A percentile compares a stretch with the other conserved stretches of the same genome.
Conservation (phyloP, 2,329 filamentous ascomycete genomes). For the Pseudogymnoascus sp. region DNA sequence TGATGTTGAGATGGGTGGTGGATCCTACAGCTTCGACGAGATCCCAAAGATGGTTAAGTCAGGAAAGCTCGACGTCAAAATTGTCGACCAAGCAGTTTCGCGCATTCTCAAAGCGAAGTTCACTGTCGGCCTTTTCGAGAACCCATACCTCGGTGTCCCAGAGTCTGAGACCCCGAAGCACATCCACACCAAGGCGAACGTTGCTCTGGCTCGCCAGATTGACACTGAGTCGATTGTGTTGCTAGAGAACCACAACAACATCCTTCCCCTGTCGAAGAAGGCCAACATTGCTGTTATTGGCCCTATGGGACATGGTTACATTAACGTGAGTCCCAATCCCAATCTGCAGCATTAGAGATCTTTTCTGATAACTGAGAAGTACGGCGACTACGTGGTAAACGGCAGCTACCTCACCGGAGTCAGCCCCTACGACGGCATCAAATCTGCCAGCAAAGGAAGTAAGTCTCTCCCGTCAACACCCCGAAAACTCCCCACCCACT, state of each 20-base stretch:
- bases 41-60: slow-evolving; percentile 57
- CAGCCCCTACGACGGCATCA: slow-evolving; percentile 62
- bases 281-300: slow-evolving; percentile 67
- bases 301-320: slow-evolving; percentile 63
- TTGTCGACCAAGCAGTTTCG: slow-evolving; percentile 59
- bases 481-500: neutral
- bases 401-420: slow-evolving; percentile 55
- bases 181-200: slow-evolving; percentile 61
- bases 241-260: slow-evolving; percentile 63
- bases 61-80: slow-evolving; percentile 49
- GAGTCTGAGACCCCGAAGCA: slow-evolving; percentile 46
- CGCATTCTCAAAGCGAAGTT: slow-evolving; percentile 62
- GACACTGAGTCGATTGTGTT: slow-evolving; percentile 74
- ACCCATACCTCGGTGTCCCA: slow-evolving; percentile 53
- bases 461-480: neutral
- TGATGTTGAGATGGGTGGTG: slow-evolving; percentile 70
- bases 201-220: slow-evolving; percentile 61
- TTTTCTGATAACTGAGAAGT: slow-evolving; percentile 33
- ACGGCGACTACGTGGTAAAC: slow-evolving; percentile 67
- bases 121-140: slow-evolving; percentile 61
- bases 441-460: slow-evolving; percentile 48
- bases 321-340: slow-evolving; percentile 47
- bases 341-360: neutral
- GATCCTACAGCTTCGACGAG: slow-evolving; percentile 59
- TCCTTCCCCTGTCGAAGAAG: slow-evolving; percentile 58